Evolutionary conservation across 2,329 filamentous ascomycete genomes (phyloP), one percentile per base, ranked within the genome.

Genomic region (Didymella pomorum): DNA sequence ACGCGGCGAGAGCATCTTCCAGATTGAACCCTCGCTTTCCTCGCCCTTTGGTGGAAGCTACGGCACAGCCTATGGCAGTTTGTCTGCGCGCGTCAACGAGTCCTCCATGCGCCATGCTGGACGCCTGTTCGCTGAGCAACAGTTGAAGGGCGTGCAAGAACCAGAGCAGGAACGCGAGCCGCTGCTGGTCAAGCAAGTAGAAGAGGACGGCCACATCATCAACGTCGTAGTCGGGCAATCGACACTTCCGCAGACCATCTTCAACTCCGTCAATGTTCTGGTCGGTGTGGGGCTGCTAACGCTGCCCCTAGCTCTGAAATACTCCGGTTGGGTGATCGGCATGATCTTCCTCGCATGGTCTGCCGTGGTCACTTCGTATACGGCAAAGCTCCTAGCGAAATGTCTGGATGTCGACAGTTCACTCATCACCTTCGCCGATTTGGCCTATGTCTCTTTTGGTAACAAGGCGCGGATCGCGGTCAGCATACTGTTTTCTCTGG

Each of bases 261-360:
- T 98, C 82, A 99, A 99, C 78, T 96, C 92, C 3, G 94, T 94
- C 74, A 97, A 97, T 66, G 92, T 96, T 49, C 81, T 97, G 58
- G 94, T 97, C 61, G 93, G 93, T 16, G 89, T 99, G 28, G 94
- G 94, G 0, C 80, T 99, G 28, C 83, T 99, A 49, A 96, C 92
- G 76, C 81, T 99, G 52, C 95, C 94, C 6, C 84, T 98, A 71
- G 94, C 91, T 6, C 82, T 98, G 70, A 92, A 89, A 70, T 93
- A 96, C 75, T 88, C 91, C 12, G 94, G 93, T 48, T 97, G 93
- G 93, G 78, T 97, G 39, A 86, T 92, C 61, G 95, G 95, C 51
- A 83, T 96, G 70, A 62, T 84, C 41, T 89, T 95, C 64, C 82
- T 98, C 54, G 78, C 87, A 12, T 86, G 92, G 48, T 89, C 90